A percentile compares a stretch with the other conserved stretches of the same genome.
phyloP scores from a whole-genome alignment of 495 filamentous ascomycete species.

The Cairneyella variabilis region DNA sequence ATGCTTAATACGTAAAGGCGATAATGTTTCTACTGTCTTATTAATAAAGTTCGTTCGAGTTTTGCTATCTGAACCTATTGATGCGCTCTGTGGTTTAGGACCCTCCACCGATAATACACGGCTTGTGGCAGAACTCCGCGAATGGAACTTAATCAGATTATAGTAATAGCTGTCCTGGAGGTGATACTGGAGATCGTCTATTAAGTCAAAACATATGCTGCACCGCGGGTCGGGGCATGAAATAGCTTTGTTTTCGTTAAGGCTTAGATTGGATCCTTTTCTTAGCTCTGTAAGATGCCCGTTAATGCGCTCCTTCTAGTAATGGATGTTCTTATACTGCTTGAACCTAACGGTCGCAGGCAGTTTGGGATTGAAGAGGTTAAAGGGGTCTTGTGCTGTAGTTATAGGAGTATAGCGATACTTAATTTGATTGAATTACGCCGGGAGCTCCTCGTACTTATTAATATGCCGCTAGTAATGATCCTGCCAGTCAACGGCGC shows the following conservation, averaged over 20 bases:
- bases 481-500: background rate
- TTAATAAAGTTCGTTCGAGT: background rate
- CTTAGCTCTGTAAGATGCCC: background rate
- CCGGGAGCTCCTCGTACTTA: background rate
- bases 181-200: background rate
- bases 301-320: background rate
- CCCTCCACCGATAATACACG: background rate
- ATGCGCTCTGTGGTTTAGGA: background rate
- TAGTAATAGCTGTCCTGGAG: background rate
- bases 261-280: background rate
- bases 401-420: background rate
- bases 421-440: background rate
- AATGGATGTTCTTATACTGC: background rate
- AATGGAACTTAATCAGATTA: background rate
- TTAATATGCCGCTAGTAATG: background rate
- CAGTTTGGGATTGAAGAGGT: background rate
- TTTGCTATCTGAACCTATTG: background rate
- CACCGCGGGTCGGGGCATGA: background rate
- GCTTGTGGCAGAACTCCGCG: background rate
- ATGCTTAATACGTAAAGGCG: background rate
- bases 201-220: background rate
- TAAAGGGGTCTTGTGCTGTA: background rate
- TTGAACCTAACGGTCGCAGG: background rate
- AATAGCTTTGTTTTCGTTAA: background rate
- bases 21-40: background rate